Percentiles rank a stretch among this genome's conserved stretches.
phyloP scores from a whole-genome alignment of 345 rosid species.

The Melaleuca alternifolia region DNA sequence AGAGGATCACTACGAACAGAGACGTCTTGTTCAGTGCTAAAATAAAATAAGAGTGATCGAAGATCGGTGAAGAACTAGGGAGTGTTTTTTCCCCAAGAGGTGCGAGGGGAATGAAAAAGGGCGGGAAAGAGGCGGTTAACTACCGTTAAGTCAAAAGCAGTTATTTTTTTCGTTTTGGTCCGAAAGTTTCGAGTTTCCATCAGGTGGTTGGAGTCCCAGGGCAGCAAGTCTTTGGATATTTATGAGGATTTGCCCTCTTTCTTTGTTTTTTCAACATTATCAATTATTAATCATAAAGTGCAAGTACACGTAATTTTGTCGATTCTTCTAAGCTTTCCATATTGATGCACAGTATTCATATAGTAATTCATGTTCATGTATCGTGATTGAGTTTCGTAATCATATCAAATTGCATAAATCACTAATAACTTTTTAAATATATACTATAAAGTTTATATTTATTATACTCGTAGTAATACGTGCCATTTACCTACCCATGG shows the following conservation, averaged over 20 bases:
- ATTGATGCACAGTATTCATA: rapidly evolving
- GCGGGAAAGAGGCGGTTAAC: neutral
- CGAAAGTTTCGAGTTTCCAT: neutral
- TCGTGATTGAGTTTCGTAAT: neutral
- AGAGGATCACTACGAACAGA: neutral
- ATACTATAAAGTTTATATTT: neutral
- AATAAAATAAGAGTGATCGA: neutral
- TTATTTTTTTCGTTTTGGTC: neutral
- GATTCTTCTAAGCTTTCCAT: rapidly evolving
- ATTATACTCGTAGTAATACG: rapidly evolving
- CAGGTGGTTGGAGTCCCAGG: neutral
- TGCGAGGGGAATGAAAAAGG: neutral
- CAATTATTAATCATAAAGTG: neutral
- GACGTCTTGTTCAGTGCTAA: neutral
- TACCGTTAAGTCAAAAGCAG: neutral
- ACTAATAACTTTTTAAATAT: neutral
- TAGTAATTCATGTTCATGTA: rapidly evolving
- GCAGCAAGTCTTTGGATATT: neutral
- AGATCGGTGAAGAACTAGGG: neutral
- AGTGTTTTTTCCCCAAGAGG: neutral
- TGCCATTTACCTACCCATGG: too few species aligned
- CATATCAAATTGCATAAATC: rapidly evolving
- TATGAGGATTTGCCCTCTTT: neutral
- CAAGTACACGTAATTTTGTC: neutral
- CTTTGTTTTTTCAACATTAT: neutral